Evolutionary conservation across 108 stramenopile species (phyloP).

Genomic region (Nitzschia sp.): DNA sequence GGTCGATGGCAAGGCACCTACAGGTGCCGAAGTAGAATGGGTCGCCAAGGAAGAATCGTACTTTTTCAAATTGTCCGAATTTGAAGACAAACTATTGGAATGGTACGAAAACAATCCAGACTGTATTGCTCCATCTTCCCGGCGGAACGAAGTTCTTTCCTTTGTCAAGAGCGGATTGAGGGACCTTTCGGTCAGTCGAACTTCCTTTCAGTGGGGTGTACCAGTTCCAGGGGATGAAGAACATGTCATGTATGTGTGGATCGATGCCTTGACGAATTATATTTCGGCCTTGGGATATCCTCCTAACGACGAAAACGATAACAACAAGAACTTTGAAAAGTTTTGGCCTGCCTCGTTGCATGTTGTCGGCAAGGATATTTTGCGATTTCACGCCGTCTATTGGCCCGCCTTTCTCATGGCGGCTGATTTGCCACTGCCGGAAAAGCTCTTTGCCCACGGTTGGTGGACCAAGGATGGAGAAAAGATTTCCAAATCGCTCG

Average conservation of each 20-base stretch:
- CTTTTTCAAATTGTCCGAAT: slow-evolving; percentile 92
- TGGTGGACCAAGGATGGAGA: slow-evolving; percentile 98
- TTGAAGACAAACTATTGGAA: slow-evolving; percentile 78
- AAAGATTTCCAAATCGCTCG: slow-evolving; percentile 94
- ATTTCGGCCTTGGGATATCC: slow-evolving; percentile 93
- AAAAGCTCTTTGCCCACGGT: slow-evolving; percentile 94
- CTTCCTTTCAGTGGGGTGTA: slow-evolving; percentile 94
- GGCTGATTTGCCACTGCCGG: slow-evolving; percentile 90
- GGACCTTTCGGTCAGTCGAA: slow-evolving; percentile 91
- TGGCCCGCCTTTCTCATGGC: slow-evolving; percentile 99
- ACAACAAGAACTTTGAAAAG: slow-evolving; percentile 45
- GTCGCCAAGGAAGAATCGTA: slow-evolving; percentile 94
- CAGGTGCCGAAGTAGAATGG: slow-evolving; percentile 93
- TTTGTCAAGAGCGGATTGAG: slow-evolving; percentile 88
- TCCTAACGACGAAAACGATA: slow-evolving; percentile 40
- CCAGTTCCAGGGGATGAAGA: slow-evolving; percentile 88
- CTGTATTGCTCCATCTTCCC: slow-evolving; percentile 87
- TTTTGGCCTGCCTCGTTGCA: slow-evolving; percentile 91
- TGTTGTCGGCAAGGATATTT: slow-evolving; percentile 98
- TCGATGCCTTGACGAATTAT: slow-evolving; percentile 97
- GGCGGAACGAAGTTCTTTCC: slow-evolving; percentile 84
- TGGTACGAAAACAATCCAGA: slow-evolving; percentile 82
- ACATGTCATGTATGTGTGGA: slow-evolving; percentile 99
- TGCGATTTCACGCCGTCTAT: slow-evolving; percentile 96
- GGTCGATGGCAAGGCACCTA: slow-evolving; percentile 92